Evolutionary conservation across 1,284 basidiomycete genomes (phyloP).

Genomic region (Apiotrichum mycotoxinovorans): DNA sequence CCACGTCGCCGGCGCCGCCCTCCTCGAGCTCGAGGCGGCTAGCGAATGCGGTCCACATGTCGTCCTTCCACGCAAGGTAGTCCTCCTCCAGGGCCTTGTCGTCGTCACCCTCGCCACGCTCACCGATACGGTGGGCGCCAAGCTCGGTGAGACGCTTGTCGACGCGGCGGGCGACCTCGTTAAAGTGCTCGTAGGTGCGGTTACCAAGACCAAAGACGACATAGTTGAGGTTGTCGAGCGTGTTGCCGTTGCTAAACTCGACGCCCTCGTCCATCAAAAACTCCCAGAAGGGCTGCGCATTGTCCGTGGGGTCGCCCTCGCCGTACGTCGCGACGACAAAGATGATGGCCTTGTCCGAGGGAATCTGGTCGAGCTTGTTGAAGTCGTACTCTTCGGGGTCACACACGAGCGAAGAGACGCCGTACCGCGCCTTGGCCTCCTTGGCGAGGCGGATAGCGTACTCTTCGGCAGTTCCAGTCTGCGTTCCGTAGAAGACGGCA

Average conservation of each 20-base stretch:
- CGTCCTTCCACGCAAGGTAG: constrained; percentile 99
- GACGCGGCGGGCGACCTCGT: constrained; percentile 76
- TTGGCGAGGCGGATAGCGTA: constrained; percentile 90
- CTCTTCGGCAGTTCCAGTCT: constrained; percentile 94
- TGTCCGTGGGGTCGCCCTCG: constrained; percentile 98
- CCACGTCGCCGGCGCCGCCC: constrained; percentile 89
- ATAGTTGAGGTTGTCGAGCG: constrained; percentile 83
- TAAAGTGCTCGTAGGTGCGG: constrained; percentile 94
- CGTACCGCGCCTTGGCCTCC: constrained; percentile 90
- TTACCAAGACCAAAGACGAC: constrained; percentile 94
- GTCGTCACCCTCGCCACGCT: constrained; percentile 93
- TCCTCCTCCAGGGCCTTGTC: constrained; percentile 99
- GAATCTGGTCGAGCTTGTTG: constrained; percentile 86
- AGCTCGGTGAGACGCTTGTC: constrained; percentile 72
- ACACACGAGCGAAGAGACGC: constrained; percentile 85
- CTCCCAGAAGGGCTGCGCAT: constrained; percentile 92
- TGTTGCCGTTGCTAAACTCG: constrained; percentile 68
- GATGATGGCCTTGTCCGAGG: constrained; percentile 71
- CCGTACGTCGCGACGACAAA: constrained; percentile 99
- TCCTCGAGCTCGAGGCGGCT: constrained; percentile 82
- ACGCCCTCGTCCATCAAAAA: constrained; percentile 81
- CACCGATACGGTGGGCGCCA: constrained; percentile 82
- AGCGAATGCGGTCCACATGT: constrained; percentile 88
- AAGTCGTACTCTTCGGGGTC: constrained; percentile 98
- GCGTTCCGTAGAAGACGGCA: constrained; percentile 93